These are phyloP conservation scores for Symbiodinium pilosum DNA, from an alignment of 73 alveolate genomes.

Conservation along the genomic window DNA sequence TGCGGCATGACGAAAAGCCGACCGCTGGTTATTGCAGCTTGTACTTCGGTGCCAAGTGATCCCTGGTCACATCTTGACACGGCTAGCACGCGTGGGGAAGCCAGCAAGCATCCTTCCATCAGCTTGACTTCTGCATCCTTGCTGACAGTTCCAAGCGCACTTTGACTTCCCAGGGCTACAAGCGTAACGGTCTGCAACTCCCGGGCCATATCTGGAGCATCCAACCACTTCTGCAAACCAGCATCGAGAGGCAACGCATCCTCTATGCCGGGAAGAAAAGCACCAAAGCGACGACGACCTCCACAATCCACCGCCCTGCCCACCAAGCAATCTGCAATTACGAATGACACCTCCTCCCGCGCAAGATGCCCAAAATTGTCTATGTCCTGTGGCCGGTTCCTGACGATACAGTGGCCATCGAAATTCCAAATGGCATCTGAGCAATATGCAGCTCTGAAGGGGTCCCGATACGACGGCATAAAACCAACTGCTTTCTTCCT, in stretches of 20 bases:
- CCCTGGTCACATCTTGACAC: not conserved
- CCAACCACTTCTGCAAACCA: not conserved
- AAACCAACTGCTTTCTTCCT: not conserved
- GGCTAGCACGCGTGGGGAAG: not conserved
- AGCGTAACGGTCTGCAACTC: not conserved
- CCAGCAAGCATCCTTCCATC: not conserved
- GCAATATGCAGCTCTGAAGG: not conserved
- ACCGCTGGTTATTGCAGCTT: not conserved
- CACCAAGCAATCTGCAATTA: not conserved
- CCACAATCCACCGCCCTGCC: not conserved
- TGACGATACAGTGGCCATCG: not conserved
- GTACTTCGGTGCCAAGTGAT: not conserved
- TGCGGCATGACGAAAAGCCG: not conserved
- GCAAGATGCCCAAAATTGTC: not conserved
- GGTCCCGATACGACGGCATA: not conserved
- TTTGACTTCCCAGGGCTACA: conserved; percentile 4
- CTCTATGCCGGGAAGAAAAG: not conserved
- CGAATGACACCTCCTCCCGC: not conserved
- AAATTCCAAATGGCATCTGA: not conserved
- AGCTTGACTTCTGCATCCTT: not conserved
- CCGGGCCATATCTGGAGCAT: not conserved
- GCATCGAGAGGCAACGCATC: not conserved
- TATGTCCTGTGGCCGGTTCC: not conserved
- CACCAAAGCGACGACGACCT: conserved; percentile 11
- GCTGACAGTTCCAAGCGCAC: not conserved